Conservation (phyloP, 176 grass and related monocot species). For the Chrysopogon serrulatus region DNA sequence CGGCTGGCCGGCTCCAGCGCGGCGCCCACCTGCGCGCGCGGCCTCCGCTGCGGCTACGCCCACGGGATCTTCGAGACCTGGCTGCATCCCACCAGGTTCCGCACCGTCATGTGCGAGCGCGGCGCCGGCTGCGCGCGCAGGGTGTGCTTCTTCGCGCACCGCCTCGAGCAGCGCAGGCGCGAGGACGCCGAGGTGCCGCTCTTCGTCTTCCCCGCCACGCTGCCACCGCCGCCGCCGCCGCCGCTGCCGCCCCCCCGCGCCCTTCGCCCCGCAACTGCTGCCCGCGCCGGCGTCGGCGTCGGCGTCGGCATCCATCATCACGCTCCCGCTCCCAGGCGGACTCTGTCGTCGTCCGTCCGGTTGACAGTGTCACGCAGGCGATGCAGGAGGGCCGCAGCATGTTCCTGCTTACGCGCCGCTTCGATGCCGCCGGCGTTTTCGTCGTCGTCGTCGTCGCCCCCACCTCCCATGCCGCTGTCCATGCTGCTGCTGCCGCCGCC, state of each 20-base stretch:
- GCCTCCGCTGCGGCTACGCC: constrained; percentile 25
- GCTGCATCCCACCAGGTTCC: constrained; percentile 46
- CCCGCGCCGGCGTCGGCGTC: not conserved
- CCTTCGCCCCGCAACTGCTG: not conserved
- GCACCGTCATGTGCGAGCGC: constrained; percentile 38
- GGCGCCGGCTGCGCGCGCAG: not conserved
- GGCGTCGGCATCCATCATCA: no score
- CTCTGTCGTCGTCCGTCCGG: not conserved
- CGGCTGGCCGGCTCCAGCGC: not conserved
- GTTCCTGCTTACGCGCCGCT: not conserved
- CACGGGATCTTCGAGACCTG: constrained; percentile 51
- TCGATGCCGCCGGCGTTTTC: not conserved
- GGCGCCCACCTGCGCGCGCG: not conserved
- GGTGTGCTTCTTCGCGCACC: constrained; percentile 67
- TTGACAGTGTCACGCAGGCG: not conserved
- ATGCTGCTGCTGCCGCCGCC: not conserved
- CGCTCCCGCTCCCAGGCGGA: not conserved
- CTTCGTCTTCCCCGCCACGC: no score
- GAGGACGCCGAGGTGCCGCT: not conserved
- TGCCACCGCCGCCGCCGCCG: not conserved
- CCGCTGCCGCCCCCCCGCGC: not conserved
- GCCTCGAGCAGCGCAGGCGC: not conserved
- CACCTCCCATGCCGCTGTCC: not conserved
- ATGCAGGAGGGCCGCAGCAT: not conserved
- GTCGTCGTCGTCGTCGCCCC: not conserved